These are phyloP conservation scores for Spatholobus suberectus DNA, from an alignment of 306 rosid genomes.

Conservation along the genomic window DNA sequence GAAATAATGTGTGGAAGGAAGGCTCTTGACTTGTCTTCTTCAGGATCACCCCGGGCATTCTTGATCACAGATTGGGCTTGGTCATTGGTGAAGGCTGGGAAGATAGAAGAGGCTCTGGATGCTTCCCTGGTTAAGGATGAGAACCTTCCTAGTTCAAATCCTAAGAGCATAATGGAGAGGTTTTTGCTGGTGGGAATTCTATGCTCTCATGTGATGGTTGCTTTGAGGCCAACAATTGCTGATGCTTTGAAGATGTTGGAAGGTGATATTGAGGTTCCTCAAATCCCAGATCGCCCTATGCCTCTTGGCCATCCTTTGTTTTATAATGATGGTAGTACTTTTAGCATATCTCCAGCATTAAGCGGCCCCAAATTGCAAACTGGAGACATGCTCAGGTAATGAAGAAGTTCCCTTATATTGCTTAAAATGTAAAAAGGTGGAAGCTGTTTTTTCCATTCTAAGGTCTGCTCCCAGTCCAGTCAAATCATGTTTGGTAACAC, in stretches of 20 bases:
- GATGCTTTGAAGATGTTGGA: constrained; percentile 97
- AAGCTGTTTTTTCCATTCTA: constrained; percentile 43
- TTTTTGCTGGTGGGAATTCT: constrained; percentile 84
- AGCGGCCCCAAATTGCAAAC: constrained; percentile 67
- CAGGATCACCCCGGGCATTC: constrained; percentile 69
- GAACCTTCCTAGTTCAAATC: constrained; percentile 62
- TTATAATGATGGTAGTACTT: constrained; percentile 54
- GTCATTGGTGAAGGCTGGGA: constrained; percentile 84
- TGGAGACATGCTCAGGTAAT: constrained; percentile 92
- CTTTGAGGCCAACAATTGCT: constrained; percentile 83
- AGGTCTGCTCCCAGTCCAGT: constrained; percentile 10
- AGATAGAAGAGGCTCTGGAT: constrained; percentile 68
- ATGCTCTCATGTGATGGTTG: constrained; percentile 97
- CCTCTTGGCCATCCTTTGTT: constrained; percentile 84
- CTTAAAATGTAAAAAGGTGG: constrained; percentile 27
- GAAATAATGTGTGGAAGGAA: constrained; percentile 98
- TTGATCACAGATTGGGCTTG: constrained; percentile 98
- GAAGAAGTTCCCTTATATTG: constrained; percentile 29
- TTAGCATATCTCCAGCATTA: constrained; percentile 80
- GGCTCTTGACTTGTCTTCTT: constrained; percentile 83
- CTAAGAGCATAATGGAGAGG: constrained; percentile 91
- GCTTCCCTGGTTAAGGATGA: constrained; percentile 60
- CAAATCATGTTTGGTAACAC: constrained; percentile 30
- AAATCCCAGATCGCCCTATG: constrained; percentile 92
- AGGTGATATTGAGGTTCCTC: constrained; percentile 91